Evolutionary conservation across 2,329 filamentous ascomycete genomes (phyloP), one percentile per base, ranked within the genome.

Genomic region (Chalaropsis thielavioides): DNA sequence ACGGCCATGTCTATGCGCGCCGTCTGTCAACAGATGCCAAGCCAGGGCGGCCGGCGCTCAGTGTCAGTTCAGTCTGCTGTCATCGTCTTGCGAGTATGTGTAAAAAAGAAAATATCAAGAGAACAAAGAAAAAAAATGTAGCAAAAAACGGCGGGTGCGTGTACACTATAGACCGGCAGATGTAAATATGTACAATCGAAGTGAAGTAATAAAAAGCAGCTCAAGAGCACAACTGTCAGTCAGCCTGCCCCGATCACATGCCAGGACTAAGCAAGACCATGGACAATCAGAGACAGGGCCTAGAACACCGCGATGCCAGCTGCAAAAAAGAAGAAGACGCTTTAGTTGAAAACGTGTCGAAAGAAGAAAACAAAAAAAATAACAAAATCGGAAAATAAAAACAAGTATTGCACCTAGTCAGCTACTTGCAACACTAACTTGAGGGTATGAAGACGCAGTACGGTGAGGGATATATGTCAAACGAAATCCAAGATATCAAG

Each of bases 381-480:
- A 66, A 31, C 31, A 31, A 31, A 31, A 31, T 31, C 31, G 2
- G 31, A 31, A 31, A 31, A 31, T 27, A n/a, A 43, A 3, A 62
- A 56, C 10, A 62, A 35, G 17, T 17, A 63, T 51, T 40, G 13
- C 22, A 54, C 49, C 6, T 24, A 46, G 38, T 63, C 19, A 27
- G 22, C 43, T 27, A 6, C 27, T 56, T 63, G 49, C 19, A 40
- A 27, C 31, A 56, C 35, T 41, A 22, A 54, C 13, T 15, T 24
- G 46, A 27, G 49, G 31, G 49, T 43, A 54, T 63, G 38, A 63
- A 56, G 38, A 63, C 27, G 38, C 43, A 63, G 46, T 63, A 63
- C 62, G 19, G 62, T 22, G 49, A 43, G 38, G 62, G 62, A 63
- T 63, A 63, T 58, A 56, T 63, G 35, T 63, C 49, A 63, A 63